phyloP scores from a whole-genome alignment of 2,329 filamentous ascomycete genomes.

The Aspergillus nomiae region DNA sequence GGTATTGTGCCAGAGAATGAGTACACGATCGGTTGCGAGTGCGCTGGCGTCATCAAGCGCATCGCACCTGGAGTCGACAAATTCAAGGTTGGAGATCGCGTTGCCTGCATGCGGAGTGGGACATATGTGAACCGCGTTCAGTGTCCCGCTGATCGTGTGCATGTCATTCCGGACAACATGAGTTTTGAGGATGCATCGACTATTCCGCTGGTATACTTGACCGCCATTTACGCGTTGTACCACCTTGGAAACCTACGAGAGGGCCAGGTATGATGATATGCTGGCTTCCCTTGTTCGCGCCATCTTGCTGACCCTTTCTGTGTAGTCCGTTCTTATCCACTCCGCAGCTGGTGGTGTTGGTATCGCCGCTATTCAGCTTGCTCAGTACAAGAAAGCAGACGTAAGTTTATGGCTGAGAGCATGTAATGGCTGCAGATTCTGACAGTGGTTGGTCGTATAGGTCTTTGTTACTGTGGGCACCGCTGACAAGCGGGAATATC shows the following conservation, averaged over 20 bases:
- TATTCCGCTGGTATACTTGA: slow-evolving; percentile 13
- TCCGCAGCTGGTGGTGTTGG: slow-evolving; percentile 25
- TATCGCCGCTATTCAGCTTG: slow-evolving; percentile 21
- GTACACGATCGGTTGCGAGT: slow-evolving; percentile 13
- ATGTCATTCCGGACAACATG: slow-evolving; percentile 7
- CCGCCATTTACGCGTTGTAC: slow-evolving; percentile 11
- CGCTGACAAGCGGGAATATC: slow-evolving; percentile 21
- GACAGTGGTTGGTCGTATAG: neutral
- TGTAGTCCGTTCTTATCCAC: slow-evolving; percentile 27
- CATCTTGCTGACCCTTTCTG: no score
- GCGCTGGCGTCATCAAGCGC: slow-evolving; percentile 4
- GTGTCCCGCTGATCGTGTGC: neutral
- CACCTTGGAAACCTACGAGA: neutral
- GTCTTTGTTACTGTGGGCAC: slow-evolving; percentile 27
- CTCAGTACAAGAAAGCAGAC: slow-evolving; percentile 16
- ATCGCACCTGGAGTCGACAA: slow-evolving; percentile 1
- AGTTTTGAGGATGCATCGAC: slow-evolving; percentile 13
- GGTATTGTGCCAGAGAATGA: slow-evolving; percentile 12
- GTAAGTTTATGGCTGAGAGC: no score
- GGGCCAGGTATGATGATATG: neutral
- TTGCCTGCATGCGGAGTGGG: neutral
- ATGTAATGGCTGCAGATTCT: no score
- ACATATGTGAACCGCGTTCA: slow-evolving; percentile 1
- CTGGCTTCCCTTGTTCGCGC: no score
- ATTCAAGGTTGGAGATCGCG: slow-evolving; percentile 8